Base-by-base conservation (phyloP, 2,329 filamentous ascomycete genomes). In the Colletotrichum cordylinicola region DNA sequence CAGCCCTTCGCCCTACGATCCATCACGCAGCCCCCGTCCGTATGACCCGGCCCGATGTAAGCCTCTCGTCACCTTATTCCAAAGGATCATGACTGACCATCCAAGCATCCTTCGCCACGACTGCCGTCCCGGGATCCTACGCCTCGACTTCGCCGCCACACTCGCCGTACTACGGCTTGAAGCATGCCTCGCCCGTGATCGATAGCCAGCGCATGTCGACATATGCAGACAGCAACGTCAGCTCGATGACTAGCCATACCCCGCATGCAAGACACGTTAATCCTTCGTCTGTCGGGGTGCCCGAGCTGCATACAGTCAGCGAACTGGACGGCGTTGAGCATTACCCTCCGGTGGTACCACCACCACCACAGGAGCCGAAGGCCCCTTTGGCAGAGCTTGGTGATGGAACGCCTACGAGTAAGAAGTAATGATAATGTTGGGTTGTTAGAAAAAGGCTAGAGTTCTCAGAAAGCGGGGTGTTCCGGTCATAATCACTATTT, bases 301-400 rank as follows among this genome's bases (percentile, higher is more conserved):
- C 18, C 12, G 58, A 73, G 2, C 21, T 75, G 64, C 74, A 75
- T 13, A 64, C 74, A 5, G 74, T 75, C 58, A 75, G 74, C 8
- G 74, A 75, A 58, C 10, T 75, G 4, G 74, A 75, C 29, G 48
- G 70, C 29, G 21, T 58, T 16, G 70, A 64, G 27, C 70, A 56
- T 4, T 65, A 31, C 16, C 56, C 56, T 27, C 13, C 48, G 43
- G n/a, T n/a, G 6, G 2, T 29, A 8, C 15, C 35, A 37, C 4
- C 31, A 2, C 48, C 61, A 52, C n/a, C n/a, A 52, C n/a, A 21
- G 43, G 43, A 52, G 43, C 43, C 43, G 21, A 13, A 52, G 24
- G 31, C n/a, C 3, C 33, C 67, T 12, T 29, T 55, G 29, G 74
- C 70, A 21, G 74, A 75, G 10, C 48, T 75, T 6, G 74, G 74